Evolutionary conservation across 2,329 filamentous ascomycete species (phyloP).

Genomic region (Ilyonectria destructans): DNA sequence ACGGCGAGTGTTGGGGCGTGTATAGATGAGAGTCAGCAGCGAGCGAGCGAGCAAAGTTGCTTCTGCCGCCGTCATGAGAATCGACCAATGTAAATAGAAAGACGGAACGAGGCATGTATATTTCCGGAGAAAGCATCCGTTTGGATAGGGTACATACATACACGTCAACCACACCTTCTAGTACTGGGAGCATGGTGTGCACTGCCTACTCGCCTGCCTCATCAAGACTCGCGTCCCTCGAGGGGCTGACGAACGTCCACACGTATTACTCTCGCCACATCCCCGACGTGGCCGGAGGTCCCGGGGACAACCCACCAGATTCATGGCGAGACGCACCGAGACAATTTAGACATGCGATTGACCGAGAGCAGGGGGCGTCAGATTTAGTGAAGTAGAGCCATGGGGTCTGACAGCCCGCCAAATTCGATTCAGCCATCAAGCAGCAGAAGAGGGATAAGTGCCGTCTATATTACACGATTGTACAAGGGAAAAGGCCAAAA

Average conservation of each 20-base stretch:
- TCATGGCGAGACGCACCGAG: background rate
- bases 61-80: constrained; percentile 26
- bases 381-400: constrained; percentile 1
- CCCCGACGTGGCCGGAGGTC: background rate
- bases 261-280: constrained; percentile 9
- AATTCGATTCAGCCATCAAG: constrained; percentile 28
- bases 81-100: constrained; percentile 28
- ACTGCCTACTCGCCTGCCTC: constrained; percentile 9
- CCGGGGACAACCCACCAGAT: background rate
- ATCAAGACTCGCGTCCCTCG: background rate
- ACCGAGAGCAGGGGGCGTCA: background rate
- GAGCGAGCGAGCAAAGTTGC: constrained; percentile 26
- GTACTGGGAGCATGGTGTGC: background rate
- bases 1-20: constrained; percentile 15
- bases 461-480: constrained; percentile 46
- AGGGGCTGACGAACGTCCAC: background rate
- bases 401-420: constrained; percentile 15
- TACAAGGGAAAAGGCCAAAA: constrained; percentile 33
- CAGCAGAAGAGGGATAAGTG: constrained; percentile 23
- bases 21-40: constrained; percentile 34
- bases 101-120: constrained; percentile 30
- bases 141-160: constrained; percentile 34
- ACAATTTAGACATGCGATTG: background rate
- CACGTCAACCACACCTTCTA: constrained; percentile 3
- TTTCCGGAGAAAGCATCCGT: constrained; percentile 35